Evolutionary conservation across 805 yeast species (phyloP), one percentile per base, ranked within the genome.

Genomic region (Zygosaccharomyces siamensis): DNA sequence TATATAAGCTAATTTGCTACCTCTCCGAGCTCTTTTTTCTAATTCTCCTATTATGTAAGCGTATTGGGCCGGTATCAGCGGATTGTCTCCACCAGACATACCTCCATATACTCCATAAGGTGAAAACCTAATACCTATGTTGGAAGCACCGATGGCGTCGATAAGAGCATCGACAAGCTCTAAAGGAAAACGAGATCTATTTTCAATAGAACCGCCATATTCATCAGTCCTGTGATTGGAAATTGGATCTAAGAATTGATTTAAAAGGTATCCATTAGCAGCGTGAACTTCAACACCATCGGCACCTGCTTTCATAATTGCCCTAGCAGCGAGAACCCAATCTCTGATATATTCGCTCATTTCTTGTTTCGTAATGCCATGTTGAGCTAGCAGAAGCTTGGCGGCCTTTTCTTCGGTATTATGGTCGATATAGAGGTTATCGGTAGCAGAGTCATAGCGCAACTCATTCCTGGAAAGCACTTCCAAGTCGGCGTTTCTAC

Each of bases 241-340:
- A 21, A 67, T 54, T 10, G 72, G 69, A 38, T 78, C 76, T 55
- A 81, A 58, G 55, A 84, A 82, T 62, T 79, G 78, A 63, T 74
- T 72, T 36, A 78, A 56, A 48, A 84, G 62, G 59, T 79, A 83
- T 8, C 89, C 88, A 62, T 82, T 81, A 12, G 88, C 88, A 31
- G 71, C 72, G 61, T 83, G 89, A 43, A 84, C 66, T 64, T 84
- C 86, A 26, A 84, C 76, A 52, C 81, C 81, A 62, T 84, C 87
- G 42, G 72, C 71, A 33, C 71, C 72, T 12, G 64, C 61, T n/a
- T 53, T 60, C 21, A 67, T 47, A 8, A 64, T 46, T 38, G 60
- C 62, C 54, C 63, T 62, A n/a, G 83, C 80, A 36, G 79, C 77
- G 3, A 54, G 53, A 8, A 69, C 75, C 53, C 63, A 79, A 40